phyloP scores from a whole-genome alignment of 2,329 filamentous ascomycete genomes.

The Ambrosiella beaveri region DNA sequence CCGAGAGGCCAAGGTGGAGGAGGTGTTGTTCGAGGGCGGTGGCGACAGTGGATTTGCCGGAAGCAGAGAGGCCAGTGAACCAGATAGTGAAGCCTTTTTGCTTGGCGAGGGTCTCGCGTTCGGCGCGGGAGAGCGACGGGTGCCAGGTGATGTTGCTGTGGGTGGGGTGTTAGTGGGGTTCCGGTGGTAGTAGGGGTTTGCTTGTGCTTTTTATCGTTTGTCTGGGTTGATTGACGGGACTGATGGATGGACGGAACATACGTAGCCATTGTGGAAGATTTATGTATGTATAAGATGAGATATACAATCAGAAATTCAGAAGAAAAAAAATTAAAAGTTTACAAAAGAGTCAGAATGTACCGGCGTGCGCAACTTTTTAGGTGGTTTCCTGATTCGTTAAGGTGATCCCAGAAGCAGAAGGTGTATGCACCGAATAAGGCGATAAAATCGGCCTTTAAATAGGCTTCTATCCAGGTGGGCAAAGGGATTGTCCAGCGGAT shows the following conservation, averaged over 20 bases:
- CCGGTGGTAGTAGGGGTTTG: background rate
- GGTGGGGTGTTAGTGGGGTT: background rate
- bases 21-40: constrained; percentile 95
- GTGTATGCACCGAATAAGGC: too few relatives aligned
- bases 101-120: constrained; percentile 57
- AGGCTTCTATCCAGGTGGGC: too few relatives aligned
- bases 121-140: constrained; percentile 57
- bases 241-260: background rate
- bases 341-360: background rate
- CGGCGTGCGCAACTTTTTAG: too few relatives aligned
- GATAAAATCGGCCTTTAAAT: too few relatives aligned
- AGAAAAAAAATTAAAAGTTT: background rate
- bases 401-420: too few relatives aligned
- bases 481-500: too few relatives aligned
- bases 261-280: constrained; percentile 10
- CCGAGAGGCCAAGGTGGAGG: constrained; percentile 62
- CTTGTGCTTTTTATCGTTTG: background rate
- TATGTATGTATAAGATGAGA: background rate
- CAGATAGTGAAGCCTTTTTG: constrained; percentile 91
- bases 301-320: background rate
- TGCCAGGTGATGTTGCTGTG: constrained; percentile 82
- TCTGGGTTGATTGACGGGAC: background rate
- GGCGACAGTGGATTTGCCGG: constrained; percentile 92
- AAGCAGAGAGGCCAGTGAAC: constrained; percentile 92
- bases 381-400: too few relatives aligned